A percentile compares a stretch with the other conserved stretches of the same genome.
phyloP scores from a whole-genome alignment of 2,329 filamentous ascomycete species.

The Dothiorella sarmentorum region DNA sequence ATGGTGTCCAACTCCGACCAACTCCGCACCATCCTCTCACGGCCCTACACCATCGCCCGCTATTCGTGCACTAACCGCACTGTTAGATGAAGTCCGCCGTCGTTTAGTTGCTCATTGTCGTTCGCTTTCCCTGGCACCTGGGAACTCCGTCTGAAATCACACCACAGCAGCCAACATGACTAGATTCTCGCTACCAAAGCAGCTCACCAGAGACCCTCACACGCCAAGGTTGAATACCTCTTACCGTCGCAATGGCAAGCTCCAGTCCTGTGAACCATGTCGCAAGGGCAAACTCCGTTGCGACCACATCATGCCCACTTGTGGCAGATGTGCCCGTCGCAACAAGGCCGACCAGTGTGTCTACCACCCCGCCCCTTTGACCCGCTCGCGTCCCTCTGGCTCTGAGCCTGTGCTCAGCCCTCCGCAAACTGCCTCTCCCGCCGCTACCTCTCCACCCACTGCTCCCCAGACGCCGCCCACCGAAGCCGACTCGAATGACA shows the following conservation, averaged over 20 bases:
- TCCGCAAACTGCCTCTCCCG: conserved; percentile 1
- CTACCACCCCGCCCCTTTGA: conserved; percentile 37
- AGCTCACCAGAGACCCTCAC: not conserved
- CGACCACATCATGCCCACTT: conserved; percentile 36
- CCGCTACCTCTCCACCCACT: not conserved
- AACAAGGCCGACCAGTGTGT: conserved; percentile 31
- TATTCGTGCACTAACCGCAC: not conserved
- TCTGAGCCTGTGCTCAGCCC: conserved; percentile 9
- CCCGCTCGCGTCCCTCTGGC: conserved; percentile 5
- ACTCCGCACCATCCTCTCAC: not conserved
- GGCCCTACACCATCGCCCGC: not conserved
- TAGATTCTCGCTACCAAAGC: conserved; percentile 5
- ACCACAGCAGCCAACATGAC: not conserved
- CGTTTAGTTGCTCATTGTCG: no score
- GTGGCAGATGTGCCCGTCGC: conserved; percentile 31
- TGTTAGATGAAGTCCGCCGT: not conserved
- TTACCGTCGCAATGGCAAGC: conserved; percentile 36
- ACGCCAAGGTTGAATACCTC: conserved; percentile 8
- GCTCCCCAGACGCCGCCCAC: not conserved
- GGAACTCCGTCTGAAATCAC: not conserved
- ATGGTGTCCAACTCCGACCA: conserved; percentile 2
- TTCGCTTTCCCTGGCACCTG: no score
- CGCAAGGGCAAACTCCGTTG: conserved; percentile 20
- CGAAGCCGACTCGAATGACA: not conserved
- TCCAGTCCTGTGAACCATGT: conserved; percentile 38